Base-by-base conservation (phyloP, 305 asterid species). In the Petunia hybrid region DNA sequence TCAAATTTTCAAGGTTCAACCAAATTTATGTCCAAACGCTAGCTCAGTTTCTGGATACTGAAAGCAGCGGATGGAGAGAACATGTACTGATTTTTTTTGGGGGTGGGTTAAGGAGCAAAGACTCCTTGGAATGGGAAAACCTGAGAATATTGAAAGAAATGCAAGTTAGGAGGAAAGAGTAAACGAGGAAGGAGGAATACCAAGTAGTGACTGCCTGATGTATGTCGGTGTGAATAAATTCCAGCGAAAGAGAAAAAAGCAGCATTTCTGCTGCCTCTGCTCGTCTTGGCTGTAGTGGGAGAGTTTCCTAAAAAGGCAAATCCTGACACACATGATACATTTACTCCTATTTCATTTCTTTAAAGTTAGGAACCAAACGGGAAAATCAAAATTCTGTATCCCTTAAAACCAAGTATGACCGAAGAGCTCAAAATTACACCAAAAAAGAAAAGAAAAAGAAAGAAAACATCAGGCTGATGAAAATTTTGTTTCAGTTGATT, bases 171-270 rank as follows among this genome's bases (percentile, higher is more conserved):
- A 12, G 71, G 71, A 38, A 10, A 64, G 45, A 63, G 66, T 22
- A 6, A 64, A 22, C 9, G n/a, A 4, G 57, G 45, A 38, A 63
- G 69, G 22, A 10, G 70, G 45, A 65, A 65, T 45, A 65, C 71
- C 70, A 5, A 65, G 71, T 65, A 65, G 71, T 39, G 65, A 64
- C 31, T 65, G 46, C 70, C 43, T 39, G 70, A 38, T 16, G 13
- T 64, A 45, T 12, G 70, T 36, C 46, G 5, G 71, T 38, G 69
- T 63, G 71, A 39, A 65, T 65, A 39, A 38, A 46, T 38, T 65
- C 45, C 31, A 22, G 31, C 1, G 31, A 39, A 14, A 12, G 12
- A 12, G n/a, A 65, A 65, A 38, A 22, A 59, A 5, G 39, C 9
- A 39, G 46, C 39, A 22, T 65, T 65, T 9, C 31, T 64, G 65